Conservation (phyloP, 2,329 filamentous ascomycete genomes). For the Trichoderma sp. region DNA sequence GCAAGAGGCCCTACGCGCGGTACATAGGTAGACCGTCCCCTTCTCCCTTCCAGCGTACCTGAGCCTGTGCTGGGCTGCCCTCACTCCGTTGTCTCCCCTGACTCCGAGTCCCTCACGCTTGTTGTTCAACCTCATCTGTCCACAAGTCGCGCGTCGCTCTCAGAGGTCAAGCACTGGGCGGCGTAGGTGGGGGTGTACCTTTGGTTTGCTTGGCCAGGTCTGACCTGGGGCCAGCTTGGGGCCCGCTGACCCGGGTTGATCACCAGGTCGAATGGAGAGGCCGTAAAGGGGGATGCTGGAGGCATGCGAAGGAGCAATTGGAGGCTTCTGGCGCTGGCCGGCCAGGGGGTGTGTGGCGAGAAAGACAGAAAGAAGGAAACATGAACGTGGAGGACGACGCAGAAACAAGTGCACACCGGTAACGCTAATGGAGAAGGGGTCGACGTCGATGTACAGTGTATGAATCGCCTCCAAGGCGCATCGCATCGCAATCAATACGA, state of each 20-base stretch:
- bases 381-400: neutral
- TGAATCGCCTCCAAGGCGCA: too few relatives aligned
- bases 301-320: slow-evolving; percentile 25
- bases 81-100: too few relatives aligned
- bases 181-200: slow-evolving; percentile 22
- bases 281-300: slow-evolving; percentile 25
- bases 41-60: slow-evolving; percentile 28
- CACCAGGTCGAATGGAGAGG: slow-evolving; percentile 32
- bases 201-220: slow-evolving; percentile 12
- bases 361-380: neutral
- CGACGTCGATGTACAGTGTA: neutral
- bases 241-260: slow-evolving; percentile 32
- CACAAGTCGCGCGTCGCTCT: slow-evolving; percentile 7
- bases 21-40: neutral
- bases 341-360: slow-evolving; percentile 21
- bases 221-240: slow-evolving; percentile 28
- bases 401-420: neutral
- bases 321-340: slow-evolving; percentile 5
- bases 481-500: too few relatives aligned
- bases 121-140: neutral
- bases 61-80: too few relatives aligned
- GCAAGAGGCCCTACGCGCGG: neutral
- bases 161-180: neutral
- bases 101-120: too few relatives aligned
- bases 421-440: neutral